Evolutionary conservation across 2,329 filamentous ascomycete species (phyloP).

Genomic region (Akanthomyces muscarius): DNA sequence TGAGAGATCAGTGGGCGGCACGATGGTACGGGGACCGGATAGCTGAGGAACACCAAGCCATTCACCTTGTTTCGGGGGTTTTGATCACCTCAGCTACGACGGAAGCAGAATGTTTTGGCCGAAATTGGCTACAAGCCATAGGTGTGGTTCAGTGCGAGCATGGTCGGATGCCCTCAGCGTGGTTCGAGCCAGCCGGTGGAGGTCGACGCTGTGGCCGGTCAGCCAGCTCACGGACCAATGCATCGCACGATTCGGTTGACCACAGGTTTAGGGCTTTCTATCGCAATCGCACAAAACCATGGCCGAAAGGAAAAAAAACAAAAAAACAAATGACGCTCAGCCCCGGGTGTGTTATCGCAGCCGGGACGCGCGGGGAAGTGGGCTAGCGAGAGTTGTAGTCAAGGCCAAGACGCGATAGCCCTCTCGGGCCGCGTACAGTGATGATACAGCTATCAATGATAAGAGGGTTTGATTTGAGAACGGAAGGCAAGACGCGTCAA

Average conservation of each 20-base stretch:
- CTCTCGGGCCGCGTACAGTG: neutral
- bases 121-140: neutral
- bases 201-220: neutral
- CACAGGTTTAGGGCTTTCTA: conserved; percentile 11
- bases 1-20: neutral
- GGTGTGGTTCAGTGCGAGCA: neutral
- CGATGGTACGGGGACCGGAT: neutral
- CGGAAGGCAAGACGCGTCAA: neutral
- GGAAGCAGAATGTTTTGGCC: neutral
- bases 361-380: conserved; percentile 11
- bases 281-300: neutral
- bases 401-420: conserved; percentile 7
- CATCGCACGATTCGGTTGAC: neutral
- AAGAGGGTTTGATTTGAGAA: neutral
- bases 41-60: neutral
- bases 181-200: neutral
- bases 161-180: neutral
- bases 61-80: neutral
- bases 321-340: neutral
- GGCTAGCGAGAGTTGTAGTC: conserved; percentile 1
- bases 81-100: neutral
- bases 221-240: neutral
- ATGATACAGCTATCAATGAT: neutral
- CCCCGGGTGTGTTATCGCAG: conserved; percentile 4
- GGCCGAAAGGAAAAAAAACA: neutral